A percentile compares a stretch with the other conserved stretches of the same genome.
These are phyloP conservation scores for Paraurostyla sp. DNA, from an alignment of 73 alveolate species.

Conservation along the genomic window DNA sequence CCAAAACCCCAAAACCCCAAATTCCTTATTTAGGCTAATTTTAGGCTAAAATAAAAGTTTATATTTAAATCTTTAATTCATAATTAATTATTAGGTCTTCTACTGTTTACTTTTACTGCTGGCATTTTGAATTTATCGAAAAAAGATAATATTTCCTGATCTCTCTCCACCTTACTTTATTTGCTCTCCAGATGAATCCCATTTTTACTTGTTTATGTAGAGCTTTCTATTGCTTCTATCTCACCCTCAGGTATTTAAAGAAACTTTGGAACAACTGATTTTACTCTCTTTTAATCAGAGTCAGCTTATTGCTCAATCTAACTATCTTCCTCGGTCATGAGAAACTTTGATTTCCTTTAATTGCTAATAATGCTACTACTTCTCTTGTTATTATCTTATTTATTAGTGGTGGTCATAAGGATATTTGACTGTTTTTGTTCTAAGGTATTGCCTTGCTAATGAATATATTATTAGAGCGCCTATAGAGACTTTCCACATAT, in stretches of 20 bases:
- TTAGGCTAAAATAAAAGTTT: too few relatives aligned
- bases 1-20: too few relatives aligned
- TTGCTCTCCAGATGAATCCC: background rate
- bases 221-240: background rate
- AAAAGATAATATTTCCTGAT: background rate
- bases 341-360: too few relatives aligned
- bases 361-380: background rate
- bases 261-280: too few relatives aligned
- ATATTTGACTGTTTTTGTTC: too few relatives aligned
- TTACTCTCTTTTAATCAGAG: too few relatives aligned
- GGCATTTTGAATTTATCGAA: slow-evolving; percentile 1
- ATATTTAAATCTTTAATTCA: background rate
- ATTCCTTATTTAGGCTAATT: too few relatives aligned
- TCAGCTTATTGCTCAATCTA: too few relatives aligned
- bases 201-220: background rate
- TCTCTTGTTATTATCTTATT: background rate
- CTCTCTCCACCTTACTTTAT: background rate
- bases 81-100: background rate
- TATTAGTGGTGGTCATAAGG: background rate
- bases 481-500: too few relatives aligned
- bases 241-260: too few relatives aligned
- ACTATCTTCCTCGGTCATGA: background rate
- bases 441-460: background rate
- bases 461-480: background rate
- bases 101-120: background rate